These are phyloP conservation scores for cucumber (Cucumis sativus) DNA, from an alignment of 306 rosid species.

Conservation along the genomic window DNA sequence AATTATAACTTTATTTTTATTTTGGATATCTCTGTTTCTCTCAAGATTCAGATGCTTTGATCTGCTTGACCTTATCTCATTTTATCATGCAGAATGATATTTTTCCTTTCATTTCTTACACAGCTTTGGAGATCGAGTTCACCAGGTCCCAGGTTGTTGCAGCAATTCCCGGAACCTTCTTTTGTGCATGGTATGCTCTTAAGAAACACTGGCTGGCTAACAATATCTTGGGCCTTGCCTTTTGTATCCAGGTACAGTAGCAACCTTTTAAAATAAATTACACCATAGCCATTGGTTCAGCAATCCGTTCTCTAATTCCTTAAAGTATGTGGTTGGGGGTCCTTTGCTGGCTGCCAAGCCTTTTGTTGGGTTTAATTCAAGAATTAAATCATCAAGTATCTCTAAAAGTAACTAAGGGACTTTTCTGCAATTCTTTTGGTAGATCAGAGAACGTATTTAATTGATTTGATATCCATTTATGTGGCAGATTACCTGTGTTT, in stretches of 20 bases:
- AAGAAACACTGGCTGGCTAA: conserved; percentile 97
- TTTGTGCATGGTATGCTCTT: conserved; percentile 94
- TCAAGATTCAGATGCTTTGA: conserved; percentile 13
- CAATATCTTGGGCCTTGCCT: conserved; percentile 86
- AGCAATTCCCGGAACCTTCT: conserved; percentile 86
- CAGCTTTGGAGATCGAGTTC: conserved; percentile 96
- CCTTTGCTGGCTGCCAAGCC: not conserved
- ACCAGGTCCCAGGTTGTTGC: conserved; percentile 87
- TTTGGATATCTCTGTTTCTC: conserved; percentile 1
- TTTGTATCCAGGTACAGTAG: conserved; percentile 84
- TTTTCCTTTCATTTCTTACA: conserved; percentile 48
- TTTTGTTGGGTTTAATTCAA: not conserved
- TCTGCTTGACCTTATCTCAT: conserved; percentile 34
- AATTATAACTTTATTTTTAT: not conserved
- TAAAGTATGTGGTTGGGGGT: not conserved
- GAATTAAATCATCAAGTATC: not conserved
- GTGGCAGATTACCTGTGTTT: not conserved
- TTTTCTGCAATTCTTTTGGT: not conserved
- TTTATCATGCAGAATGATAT: conserved; percentile 49
- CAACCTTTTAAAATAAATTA: not conserved
- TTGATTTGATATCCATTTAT: not conserved
- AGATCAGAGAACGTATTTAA: not conserved
- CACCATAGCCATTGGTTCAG: not conserved
- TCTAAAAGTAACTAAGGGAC: not conserved
- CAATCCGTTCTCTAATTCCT: not conserved